These are phyloP conservation scores for Xylaria sp. DNA, from an alignment of 2,329 filamentous ascomycete genomes.

Conservation along the genomic window DNA sequence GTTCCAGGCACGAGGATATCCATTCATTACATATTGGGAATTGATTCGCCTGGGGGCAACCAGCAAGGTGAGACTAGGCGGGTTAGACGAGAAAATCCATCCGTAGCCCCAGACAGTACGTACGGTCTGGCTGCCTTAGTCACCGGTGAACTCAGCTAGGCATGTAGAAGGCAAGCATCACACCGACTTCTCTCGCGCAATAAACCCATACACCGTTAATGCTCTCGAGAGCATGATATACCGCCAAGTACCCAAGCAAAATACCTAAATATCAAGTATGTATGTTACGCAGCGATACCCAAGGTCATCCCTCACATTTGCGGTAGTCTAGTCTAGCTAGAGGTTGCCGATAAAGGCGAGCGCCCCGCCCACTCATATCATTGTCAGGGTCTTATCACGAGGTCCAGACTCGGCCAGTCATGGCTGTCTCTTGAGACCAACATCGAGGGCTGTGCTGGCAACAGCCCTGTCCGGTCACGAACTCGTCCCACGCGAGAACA, in stretches of 20 bases:
- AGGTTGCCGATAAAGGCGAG: slow-evolving; percentile 6
- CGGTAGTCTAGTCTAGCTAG: not conserved
- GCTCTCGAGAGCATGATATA: not conserved
- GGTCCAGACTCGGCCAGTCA: slow-evolving; percentile 27
- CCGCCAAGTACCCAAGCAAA: not conserved
- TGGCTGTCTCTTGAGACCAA: slow-evolving; percentile 10
- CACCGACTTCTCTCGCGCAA: slow-evolving; percentile 31
- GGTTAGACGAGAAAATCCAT: not conserved
- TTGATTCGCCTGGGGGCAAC: not conserved
- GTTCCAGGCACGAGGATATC: not conserved
- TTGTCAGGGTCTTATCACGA: slow-evolving; percentile 32
- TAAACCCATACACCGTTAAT: not conserved
- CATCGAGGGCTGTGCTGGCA: slow-evolving; percentile 35
- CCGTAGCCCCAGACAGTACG: not conserved
- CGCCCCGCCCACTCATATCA: slow-evolving; percentile 24
- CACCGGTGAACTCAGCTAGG: not conserved
- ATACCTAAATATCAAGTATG: not conserved
- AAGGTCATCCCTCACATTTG: not conserved
- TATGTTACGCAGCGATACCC: not conserved
- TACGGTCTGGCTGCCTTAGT: not conserved
- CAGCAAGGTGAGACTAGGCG: not conserved
- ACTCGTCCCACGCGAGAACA: slow-evolving; percentile 19
- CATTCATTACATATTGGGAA: not conserved
- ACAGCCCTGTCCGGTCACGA: slow-evolving; percentile 26
- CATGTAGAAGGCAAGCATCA: slow-evolving; percentile 1